Evolutionary conservation across 345 rosid species (phyloP).

Genomic region (Physaria fendleri): DNA sequence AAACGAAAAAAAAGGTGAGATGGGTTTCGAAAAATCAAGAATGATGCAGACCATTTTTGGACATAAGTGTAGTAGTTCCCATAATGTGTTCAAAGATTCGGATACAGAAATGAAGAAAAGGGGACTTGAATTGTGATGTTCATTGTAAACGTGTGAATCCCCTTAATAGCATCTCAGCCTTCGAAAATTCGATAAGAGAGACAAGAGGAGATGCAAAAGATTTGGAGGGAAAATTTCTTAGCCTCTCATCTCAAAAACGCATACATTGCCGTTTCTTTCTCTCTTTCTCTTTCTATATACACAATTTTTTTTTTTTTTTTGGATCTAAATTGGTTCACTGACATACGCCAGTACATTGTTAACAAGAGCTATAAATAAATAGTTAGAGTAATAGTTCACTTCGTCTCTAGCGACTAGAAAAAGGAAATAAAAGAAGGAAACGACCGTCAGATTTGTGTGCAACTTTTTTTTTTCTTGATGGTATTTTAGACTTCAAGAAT

Average conservation of each 20-base stretch:
- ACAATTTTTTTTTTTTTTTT: not conserved
- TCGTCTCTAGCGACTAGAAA: too few species aligned
- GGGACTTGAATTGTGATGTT: slow-evolving; percentile 14
- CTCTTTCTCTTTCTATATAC: slow-evolving; percentile 9
- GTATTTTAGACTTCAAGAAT: too few species aligned
- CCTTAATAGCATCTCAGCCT: slow-evolving; percentile 23
- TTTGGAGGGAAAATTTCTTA: slow-evolving; percentile 27
- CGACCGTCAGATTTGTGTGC: too few species aligned
- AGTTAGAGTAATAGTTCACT: too few species aligned
- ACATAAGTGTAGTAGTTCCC: not conserved
- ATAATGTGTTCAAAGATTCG: slow-evolving; percentile 8
- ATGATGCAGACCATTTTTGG: slow-evolving; percentile 17
- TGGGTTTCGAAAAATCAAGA: slow-evolving; percentile 9
- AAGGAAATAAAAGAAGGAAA: too few species aligned
- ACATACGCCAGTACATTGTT: too few species aligned
- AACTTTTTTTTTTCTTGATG: too few species aligned
- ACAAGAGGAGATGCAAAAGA: slow-evolving; percentile 29
- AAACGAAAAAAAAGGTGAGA: not conserved
- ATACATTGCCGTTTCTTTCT: slow-evolving; percentile 18
- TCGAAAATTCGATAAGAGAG: slow-evolving; percentile 3
- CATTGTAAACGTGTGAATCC: slow-evolving; percentile 17
- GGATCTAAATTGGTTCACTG: slow-evolving; percentile 23
- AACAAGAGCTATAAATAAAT: too few species aligned
- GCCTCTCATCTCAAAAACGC: slow-evolving; percentile 30
- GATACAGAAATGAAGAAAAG: not conserved